Conservation (phyloP, 495 filamentous ascomycete genomes). For the Penicillium maclennaniae region DNA sequence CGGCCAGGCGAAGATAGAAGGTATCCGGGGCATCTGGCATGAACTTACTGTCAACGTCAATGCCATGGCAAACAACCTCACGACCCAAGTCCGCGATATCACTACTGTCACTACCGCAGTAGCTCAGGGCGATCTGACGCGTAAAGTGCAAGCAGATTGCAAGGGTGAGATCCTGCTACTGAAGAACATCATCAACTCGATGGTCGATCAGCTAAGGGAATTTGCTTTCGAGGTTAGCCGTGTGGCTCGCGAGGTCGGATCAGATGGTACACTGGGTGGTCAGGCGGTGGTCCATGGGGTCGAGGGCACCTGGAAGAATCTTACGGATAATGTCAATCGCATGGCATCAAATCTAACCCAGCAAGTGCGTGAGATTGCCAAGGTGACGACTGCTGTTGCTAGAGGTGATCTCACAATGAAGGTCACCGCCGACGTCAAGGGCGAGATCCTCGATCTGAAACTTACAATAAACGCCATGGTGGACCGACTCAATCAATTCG, state of each 20-base stretch:
- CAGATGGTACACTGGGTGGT: constrained; percentile 81
- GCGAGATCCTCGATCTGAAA: constrained; percentile 89
- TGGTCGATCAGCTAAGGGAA: constrained; percentile 89
- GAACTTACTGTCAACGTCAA: constrained; percentile 92
- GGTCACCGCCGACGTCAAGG: constrained; percentile 85
- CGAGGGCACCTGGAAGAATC: constrained; percentile 88
- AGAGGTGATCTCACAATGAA: constrained; percentile 88
- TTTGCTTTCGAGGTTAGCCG: constrained; percentile 91
- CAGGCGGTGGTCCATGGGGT: constrained; percentile 93
- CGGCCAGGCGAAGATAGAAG: constrained; percentile 82
- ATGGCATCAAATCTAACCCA: constrained; percentile 78
- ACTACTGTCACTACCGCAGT: constrained; percentile 90
- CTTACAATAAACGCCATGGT: constrained; percentile 94
- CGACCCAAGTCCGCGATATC: constrained; percentile 88
- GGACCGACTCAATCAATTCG: constrained; percentile 86
- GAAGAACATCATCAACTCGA: constrained; percentile 89
- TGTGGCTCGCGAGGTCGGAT: constrained; percentile 85
- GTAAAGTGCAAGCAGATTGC: constrained; percentile 86
- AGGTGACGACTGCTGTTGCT: constrained; percentile 88
- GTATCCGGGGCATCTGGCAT: constrained; percentile 90
- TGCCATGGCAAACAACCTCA: constrained; percentile 86
- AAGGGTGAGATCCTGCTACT: constrained; percentile 86
- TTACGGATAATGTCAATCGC: constrained; percentile 92
- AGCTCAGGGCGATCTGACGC: constrained; percentile 81
- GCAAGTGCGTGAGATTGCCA: constrained; percentile 89